Evolutionary conservation across 257 asterid genomes (phyloP).

Genomic region (Solanum chaucha): DNA sequence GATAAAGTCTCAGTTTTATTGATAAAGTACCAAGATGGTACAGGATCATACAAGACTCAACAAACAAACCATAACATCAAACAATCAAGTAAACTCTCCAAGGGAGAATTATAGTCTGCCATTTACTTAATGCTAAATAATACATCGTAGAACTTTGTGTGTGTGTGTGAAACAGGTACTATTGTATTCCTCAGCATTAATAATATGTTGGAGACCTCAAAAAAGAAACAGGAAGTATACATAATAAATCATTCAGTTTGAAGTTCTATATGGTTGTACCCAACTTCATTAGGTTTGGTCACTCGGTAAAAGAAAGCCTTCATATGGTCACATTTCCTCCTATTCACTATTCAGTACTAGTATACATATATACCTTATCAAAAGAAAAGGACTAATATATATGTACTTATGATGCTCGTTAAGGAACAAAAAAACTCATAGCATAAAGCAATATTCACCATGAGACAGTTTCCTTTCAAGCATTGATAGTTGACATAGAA

Average conservation of each 20-base stretch:
- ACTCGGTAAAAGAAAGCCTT: not conserved
- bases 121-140: not conserved
- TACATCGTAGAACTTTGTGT: not conserved
- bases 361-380: not conserved
- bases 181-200: not conserved
- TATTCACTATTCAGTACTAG: not conserved
- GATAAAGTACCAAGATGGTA: not conserved
- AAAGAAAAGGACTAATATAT: not conserved
- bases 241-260: not conserved
- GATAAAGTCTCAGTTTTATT: not conserved
- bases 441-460: conserved; percentile 24
- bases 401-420: not conserved
- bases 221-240: not conserved
- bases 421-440: not conserved
- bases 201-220: not conserved
- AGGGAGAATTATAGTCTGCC: not conserved
- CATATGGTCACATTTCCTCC: not conserved
- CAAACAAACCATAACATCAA: not conserved
- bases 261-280: not conserved
- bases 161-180: not conserved
- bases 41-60: not conserved
- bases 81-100: not conserved
- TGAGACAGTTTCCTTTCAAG: conserved; percentile 87
- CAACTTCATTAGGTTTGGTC: not conserved
- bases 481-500: conserved; percentile 92